Conservation (phyloP, 805 yeast species). For the Wickerhamomyces bovis region DNA sequence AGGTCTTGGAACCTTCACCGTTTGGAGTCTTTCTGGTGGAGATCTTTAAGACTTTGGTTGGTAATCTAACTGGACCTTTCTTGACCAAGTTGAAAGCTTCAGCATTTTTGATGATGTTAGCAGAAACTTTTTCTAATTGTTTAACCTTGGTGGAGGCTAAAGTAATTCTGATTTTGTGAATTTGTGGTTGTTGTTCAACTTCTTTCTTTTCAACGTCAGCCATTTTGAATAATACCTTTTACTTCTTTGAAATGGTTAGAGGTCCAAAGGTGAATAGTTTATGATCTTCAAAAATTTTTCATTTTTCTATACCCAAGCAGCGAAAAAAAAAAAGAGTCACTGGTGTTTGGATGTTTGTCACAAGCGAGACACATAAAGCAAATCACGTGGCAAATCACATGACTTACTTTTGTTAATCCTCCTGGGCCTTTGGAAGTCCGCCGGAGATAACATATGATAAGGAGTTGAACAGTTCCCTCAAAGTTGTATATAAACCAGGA, state of each 20-base stretch:
- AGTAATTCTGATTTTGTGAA: conserved; percentile 98
- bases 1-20: conserved; percentile 99
- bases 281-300: conserved; percentile 9
- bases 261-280: background rate
- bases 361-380: background rate
- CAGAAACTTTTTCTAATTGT: conserved; percentile 94
- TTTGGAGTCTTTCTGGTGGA: conserved; percentile 99
- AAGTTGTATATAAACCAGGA: background rate
- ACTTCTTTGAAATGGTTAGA: conserved; percentile 24
- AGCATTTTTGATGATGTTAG: conserved; percentile 86
- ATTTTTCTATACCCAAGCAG: conserved; percentile 3
- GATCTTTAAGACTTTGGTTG: conserved; percentile 97
- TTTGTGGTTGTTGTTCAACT: conserved; percentile 72
- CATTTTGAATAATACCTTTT: conserved; percentile 51
- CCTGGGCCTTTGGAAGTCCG: background rate
- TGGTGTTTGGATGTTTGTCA: conserved; percentile 17
- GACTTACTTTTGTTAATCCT: background rate
- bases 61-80: conserved; percentile 99
- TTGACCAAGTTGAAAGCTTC: conserved; percentile 72
- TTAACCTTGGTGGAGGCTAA: conserved; percentile 98
- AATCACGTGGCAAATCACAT: background rate
- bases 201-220: conserved; percentile 83
- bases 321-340: conserved; percentile 10
- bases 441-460: background rate
- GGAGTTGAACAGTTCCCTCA: background rate